Percentiles rank a stretch among this genome's conserved stretches.
Conservation (phyloP, 1,284 basidiomycete species). For the Ustilago cynodontis region DNA sequence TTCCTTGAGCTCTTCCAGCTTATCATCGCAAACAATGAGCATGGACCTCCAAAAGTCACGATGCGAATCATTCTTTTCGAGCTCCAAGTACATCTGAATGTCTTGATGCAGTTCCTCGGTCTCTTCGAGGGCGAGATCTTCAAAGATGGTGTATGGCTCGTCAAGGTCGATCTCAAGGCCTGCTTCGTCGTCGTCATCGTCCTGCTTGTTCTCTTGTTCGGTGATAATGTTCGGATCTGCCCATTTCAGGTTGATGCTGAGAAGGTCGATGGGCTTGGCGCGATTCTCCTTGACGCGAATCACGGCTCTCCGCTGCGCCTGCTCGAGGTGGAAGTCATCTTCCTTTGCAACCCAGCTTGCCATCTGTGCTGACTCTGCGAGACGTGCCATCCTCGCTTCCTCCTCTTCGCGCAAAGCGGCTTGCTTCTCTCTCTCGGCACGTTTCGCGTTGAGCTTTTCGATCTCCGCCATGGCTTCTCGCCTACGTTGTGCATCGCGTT, state of each 20-base stretch:
- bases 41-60: conserved; percentile 99
- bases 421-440: conserved; percentile 92
- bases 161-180: conserved; percentile 97
- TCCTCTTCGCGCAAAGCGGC: conserved; percentile 90
- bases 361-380: conserved; percentile 96
- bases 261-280: conserved; percentile 73
- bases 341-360: conserved; percentile 97
- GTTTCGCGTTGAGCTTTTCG: conserved; percentile 86
- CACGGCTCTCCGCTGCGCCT: conserved; percentile 87
- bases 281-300: conserved; percentile 95
- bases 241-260: conserved; percentile 68
- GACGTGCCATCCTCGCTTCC: conserved; percentile 84
- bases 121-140: conserved; percentile 89
- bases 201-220: conserved; percentile 82
- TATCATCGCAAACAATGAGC: conserved; percentile 95
- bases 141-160: conserved; percentile 96
- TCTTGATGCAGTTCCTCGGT: conserved; percentile 93
- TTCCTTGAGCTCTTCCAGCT: conserved; percentile 76
- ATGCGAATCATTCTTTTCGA: conserved; percentile 86
- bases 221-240: conserved; percentile 82
- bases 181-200: conserved; percentile 82
- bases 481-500: conserved; percentile 82
- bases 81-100: conserved; percentile 88
- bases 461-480: conserved; percentile 90
- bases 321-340: conserved; percentile 95